Evolutionary conservation across 352 stramenopile genomes (phyloP).

Genomic region (Pseudoperonospora humuli): DNA sequence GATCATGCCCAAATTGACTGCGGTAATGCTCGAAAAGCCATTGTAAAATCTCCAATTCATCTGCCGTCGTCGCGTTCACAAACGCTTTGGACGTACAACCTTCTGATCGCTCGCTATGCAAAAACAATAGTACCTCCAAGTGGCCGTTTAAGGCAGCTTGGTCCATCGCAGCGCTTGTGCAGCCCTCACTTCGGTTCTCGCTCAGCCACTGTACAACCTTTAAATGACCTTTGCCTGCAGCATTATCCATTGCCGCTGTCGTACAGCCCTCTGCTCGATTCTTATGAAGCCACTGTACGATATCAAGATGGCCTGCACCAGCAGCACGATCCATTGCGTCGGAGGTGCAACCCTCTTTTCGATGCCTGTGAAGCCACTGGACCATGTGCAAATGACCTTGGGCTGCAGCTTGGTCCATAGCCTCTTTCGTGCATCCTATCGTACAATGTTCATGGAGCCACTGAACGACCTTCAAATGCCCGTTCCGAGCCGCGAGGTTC

Average conservation of each 20-base stretch:
- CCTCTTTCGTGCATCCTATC: constrained; percentile 20
- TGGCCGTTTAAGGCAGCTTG: constrained; percentile 23
- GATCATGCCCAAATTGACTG: constrained; percentile 23
- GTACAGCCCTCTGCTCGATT: constrained; percentile 22
- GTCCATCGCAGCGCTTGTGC: constrained; percentile 27
- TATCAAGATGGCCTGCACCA: constrained; percentile 14
- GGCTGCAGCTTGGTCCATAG: constrained; percentile 26
- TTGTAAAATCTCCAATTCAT: constrained; percentile 33
- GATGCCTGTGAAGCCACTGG: constrained; percentile 24
- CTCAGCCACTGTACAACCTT: constrained; percentile 27
- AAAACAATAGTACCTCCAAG: constrained; percentile 34
- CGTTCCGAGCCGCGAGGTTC: constrained; percentile 23
- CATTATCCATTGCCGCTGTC: constrained; percentile 21
- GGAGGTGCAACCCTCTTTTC: constrained; percentile 25
- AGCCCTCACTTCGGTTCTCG: constrained; percentile 21
- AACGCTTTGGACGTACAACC: constrained; percentile 25
- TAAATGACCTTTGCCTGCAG: constrained; percentile 19
- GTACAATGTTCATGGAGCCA: constrained; percentile 22
- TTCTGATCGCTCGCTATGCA: constrained; percentile 20
- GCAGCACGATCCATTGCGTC: constrained; percentile 27
- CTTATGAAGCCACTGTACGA: constrained; percentile 25
- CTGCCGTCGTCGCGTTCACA: constrained; percentile 26
- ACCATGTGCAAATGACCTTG: constrained; percentile 23
- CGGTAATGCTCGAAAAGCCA: constrained; percentile 28
- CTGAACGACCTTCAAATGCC: constrained; percentile 21